These are phyloP conservation scores for Eruca vesicaria DNA, from an alignment of 441 rosid species.

Conservation along the genomic window DNA sequence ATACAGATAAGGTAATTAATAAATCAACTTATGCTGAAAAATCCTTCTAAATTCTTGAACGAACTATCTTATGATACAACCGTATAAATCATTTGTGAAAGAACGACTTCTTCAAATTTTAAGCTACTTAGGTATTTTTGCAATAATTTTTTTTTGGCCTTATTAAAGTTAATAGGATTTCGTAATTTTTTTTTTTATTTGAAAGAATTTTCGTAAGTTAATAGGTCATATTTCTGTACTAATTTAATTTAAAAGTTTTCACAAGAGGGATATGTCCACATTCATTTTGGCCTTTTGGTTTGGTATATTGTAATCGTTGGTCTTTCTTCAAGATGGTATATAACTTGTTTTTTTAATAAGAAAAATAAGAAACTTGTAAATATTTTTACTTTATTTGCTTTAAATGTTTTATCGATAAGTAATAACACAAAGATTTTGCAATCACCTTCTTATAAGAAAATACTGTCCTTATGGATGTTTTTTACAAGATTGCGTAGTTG, in stretches of 20 bases:
- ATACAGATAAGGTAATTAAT: neutral
- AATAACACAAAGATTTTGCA: neutral
- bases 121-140: no score
- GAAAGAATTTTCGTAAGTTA: no score
- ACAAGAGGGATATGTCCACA: slow-evolving; percentile 5
- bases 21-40: no score
- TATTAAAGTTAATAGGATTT: neutral
- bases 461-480: neutral
- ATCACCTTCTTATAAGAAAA: neutral
- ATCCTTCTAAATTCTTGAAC: no score
- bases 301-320: neutral
- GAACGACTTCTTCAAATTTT: no score
- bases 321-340: slow-evolving; percentile 1
- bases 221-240: neutral
- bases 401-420: neutral
- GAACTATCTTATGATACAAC: no score
- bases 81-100: no score
- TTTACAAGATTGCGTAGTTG: neutral
- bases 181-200: neutral
- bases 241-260: neutral
- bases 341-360: neutral
- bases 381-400: neutral
- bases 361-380: neutral
- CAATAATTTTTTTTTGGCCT: no score
- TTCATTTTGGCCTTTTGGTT: neutral